phyloP scores from a whole-genome alignment of 2,329 filamentous ascomycete genomes.

The Lizonia empirigonia region DNA sequence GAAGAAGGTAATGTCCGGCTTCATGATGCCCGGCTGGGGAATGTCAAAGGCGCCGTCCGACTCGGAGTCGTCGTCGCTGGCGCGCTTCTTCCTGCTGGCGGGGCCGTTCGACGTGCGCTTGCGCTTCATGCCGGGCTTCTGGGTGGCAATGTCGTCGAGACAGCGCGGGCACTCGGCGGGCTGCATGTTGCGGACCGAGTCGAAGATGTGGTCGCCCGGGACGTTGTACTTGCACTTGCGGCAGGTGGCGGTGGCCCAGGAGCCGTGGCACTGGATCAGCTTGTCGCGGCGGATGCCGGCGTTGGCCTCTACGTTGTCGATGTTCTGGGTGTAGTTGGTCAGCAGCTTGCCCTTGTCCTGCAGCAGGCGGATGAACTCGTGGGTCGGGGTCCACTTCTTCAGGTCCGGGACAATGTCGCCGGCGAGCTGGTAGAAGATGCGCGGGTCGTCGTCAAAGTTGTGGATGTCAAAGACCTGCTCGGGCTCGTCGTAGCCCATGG shows the following conservation, averaged over 20 bases:
- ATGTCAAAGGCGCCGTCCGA: slow-evolving; percentile 68
- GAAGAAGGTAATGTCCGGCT: slow-evolving; percentile 97
- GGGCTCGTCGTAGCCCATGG: slow-evolving; percentile 79
- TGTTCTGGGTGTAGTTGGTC: slow-evolving; percentile 98
- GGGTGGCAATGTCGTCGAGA: slow-evolving; percentile 59
- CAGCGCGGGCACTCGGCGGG: slow-evolving; percentile 82
- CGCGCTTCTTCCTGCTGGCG: slow-evolving; percentile 52
- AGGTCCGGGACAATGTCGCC: slow-evolving; percentile 86
- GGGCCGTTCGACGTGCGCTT: slow-evolving; percentile 58
- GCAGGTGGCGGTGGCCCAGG: slow-evolving; percentile 90
- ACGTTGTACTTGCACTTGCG: slow-evolving; percentile 79
- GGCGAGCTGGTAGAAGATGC: slow-evolving; percentile 87
- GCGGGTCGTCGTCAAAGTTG: slow-evolving; percentile 83
- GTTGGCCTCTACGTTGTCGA: slow-evolving; percentile 90
- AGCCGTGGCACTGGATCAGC: slow-evolving; percentile 94
- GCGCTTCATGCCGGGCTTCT: slow-evolving; percentile 57
- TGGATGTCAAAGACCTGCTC: slow-evolving; percentile 95
- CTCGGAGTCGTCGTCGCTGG: slow-evolving; percentile 60
- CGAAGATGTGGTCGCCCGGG: slow-evolving; percentile 76
- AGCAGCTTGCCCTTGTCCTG: slow-evolving; percentile 87
- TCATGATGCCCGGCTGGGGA: slow-evolving; percentile 80
- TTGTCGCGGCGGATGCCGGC: slow-evolving; percentile 82
- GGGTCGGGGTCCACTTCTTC: slow-evolving; percentile 84
- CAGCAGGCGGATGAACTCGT: slow-evolving; percentile 88
- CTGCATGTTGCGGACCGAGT: slow-evolving; percentile 73